These are phyloP conservation scores for Trifolium dubium DNA, from an alignment of 306 rosid species.

Conservation along the genomic window DNA sequence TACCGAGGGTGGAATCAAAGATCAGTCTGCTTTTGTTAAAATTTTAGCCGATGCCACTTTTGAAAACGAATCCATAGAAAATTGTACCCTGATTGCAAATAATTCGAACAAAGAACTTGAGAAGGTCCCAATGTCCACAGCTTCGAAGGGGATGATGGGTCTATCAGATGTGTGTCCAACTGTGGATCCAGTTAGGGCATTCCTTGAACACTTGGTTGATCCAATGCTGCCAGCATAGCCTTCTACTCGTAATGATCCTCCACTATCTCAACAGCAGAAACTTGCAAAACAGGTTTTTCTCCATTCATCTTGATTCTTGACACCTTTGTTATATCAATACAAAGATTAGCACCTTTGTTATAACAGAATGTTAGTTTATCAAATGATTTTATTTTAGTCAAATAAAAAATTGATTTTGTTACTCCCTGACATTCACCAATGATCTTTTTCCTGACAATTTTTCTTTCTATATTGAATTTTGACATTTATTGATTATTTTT, in stretches of 20 bases:
- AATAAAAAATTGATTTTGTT: too few relatives aligned
- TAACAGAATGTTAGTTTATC: conserved; percentile 21
- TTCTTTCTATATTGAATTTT: conserved; percentile 34
- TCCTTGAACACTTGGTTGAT: conserved; percentile 63
- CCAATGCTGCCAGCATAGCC: conserved; percentile 65
- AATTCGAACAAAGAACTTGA: conserved; percentile 48
- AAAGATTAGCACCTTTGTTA: conserved; percentile 19
- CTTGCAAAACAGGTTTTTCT: conserved; percentile 78
- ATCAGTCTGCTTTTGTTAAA: conserved; percentile 46
- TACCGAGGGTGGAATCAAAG: conserved; percentile 40
- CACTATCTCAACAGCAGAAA: conserved; percentile 45
- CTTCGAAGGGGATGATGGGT: conserved; percentile 57
- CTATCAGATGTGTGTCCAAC: conserved; percentile 53
- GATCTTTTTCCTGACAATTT: not conserved
- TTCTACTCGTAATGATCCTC: conserved; percentile 37
- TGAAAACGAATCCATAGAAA: conserved; percentile 3
- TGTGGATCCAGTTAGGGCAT: conserved; percentile 61
- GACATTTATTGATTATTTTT: conserved; percentile 42
- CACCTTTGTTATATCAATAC: conserved; percentile 2
- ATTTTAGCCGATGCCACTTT: conserved; percentile 35
- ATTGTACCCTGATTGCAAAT: conserved; percentile 37
- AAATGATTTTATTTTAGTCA: too few relatives aligned
- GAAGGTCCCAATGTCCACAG: conserved; percentile 47
- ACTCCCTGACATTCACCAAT: conserved; percentile 30
- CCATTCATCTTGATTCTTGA: not conserved